Base-by-base conservation (phyloP, 2,329 filamentous ascomycete genomes). In the Didymella glomerata region DNA sequence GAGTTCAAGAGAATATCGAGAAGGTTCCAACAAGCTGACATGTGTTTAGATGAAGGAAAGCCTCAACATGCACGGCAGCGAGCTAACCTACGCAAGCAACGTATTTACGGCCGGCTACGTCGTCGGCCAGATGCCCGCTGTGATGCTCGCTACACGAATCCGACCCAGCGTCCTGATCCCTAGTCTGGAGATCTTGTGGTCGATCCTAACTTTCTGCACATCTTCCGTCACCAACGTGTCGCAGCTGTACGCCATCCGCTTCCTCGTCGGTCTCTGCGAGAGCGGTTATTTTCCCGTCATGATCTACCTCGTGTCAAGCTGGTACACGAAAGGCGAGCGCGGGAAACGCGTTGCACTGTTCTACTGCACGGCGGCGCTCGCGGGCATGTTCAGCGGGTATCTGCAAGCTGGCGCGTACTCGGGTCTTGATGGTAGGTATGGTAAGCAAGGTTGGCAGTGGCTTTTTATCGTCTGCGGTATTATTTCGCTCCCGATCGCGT, bases 401-500 rank as follows among this genome's bases (percentile, higher is more conserved):
- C 54, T 76, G 4, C 73, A 76, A 54, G 71, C 73, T 14, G 73
- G 71, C 24, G 72, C 68, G 5, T 75, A 75, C 48, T 71, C 65
- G 6, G 70, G 72, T 28, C 57, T 76, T 14, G 66, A 74, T 45
- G 70, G 72, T n/a, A 48, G 47, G 40, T 53, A 63, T 27, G 66
- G 73, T 27, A 46, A 65, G 59, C 60, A 65, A 44, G 70, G 66
- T 1, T 71, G 67, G 69, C 69, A 64, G 57, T 72, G 69, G 70
- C 58, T 74, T 1, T 76, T 71, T 58, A 73, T 74, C 36, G 62
- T 75, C 22, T 74, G 69, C 52, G 71, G 70, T 2, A 63, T 74
- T 24, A 81, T 81, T 49, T 80, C 79, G 8, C 60, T 80, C 36
- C 81, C 76, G 34, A 79, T 78, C 46, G 80, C 73, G 8, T 73